Percentiles rank a stretch among this genome's conserved stretches.
phyloP scores from a whole-genome alignment of 805 yeast species.

The Wickerhamomyces bisporus region DNA sequence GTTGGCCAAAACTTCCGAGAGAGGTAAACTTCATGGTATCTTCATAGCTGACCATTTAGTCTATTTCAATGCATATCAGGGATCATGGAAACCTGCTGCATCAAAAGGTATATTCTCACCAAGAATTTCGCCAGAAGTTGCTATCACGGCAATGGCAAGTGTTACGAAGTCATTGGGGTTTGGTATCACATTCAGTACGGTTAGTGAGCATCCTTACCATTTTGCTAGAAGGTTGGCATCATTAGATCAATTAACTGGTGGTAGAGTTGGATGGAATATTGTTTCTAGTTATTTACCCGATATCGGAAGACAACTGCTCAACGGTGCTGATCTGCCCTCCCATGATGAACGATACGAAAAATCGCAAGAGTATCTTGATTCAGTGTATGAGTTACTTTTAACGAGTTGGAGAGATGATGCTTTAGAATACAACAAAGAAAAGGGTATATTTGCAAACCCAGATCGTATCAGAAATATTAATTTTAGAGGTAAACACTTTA shows the following conservation, averaged over 20 bases:
- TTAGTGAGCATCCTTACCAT: slow-evolving; percentile 38
- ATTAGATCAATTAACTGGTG: slow-evolving; percentile 36
- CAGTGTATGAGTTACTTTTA: slow-evolving; percentile 33
- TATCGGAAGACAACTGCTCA: slow-evolving; percentile 34
- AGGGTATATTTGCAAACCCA: slow-evolving; percentile 31
- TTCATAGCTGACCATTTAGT: slow-evolving; percentile 35
- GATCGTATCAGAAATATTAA: slow-evolving; percentile 32
- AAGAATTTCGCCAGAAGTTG: slow-evolving; percentile 26
- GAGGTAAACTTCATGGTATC: slow-evolving; percentile 31
- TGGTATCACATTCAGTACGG: slow-evolving; percentile 37
- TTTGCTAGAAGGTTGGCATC: slow-evolving; percentile 39
- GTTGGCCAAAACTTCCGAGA: slow-evolving; percentile 29
- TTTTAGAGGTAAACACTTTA: slow-evolving; percentile 33
- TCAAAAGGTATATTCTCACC: slow-evolving; percentile 21
- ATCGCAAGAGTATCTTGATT: slow-evolving; percentile 37
- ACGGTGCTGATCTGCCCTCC: slow-evolving; percentile 30
- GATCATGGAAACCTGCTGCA: slow-evolving; percentile 29
- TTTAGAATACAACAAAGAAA: slow-evolving; percentile 18
- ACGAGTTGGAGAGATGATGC: slow-evolving; percentile 39
- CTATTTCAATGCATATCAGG: slow-evolving; percentile 33
- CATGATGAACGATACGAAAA: slow-evolving; percentile 37
- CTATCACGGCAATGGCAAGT: slow-evolving; percentile 25
- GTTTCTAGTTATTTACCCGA: slow-evolving; percentile 38
- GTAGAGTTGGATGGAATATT: slow-evolving; percentile 42
- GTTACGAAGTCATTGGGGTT: slow-evolving; percentile 31